phyloP scores from a whole-genome alignment of 192 early-diverging fungal species.

The Umbelopsis vinacea region DNA sequence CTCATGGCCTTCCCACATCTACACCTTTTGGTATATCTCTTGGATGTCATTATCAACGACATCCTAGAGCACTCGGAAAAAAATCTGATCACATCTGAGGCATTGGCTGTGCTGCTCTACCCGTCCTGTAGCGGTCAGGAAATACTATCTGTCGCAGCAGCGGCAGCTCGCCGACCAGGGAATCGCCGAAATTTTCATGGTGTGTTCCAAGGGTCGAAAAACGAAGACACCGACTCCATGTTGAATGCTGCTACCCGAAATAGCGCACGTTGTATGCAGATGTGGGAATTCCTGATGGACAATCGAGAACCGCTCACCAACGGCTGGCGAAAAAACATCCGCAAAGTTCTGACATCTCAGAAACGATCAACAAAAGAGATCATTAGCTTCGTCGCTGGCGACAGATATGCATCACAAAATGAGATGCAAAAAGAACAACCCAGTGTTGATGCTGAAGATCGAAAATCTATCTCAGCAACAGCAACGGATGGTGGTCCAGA shows the following conservation, averaged over 20 bases:
- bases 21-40: conserved; percentile 3
- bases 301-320: not conserved
- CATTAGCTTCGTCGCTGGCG: not conserved
- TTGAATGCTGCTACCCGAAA: conserved; percentile 4
- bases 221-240: conserved; percentile 1
- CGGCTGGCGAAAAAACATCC: conserved; percentile 3
- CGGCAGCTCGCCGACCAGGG: not conserved
- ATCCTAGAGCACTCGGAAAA: not conserved
- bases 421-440: not conserved
- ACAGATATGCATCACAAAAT: not conserved
- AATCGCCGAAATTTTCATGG: conserved; percentile 13
- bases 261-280: conserved; percentile 12
- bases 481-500: not conserved
- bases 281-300: conserved; percentile 21
- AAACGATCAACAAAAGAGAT: conserved; percentile 6
- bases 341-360: not conserved
- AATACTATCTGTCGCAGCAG: not conserved
- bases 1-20: conserved; percentile 14
- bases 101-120: conserved; percentile 3
- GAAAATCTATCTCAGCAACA: not conserved
- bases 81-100: conserved; percentile 7
- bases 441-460: not conserved
- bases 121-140: conserved; percentile 14
- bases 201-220: conserved; percentile 9
- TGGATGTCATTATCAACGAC: conserved; percentile 1